A percentile compares a stretch with the other conserved stretches of the same genome.
phyloP scores from a whole-genome alignment of 345 rosid species.

The Corymbia maculata region DNA sequence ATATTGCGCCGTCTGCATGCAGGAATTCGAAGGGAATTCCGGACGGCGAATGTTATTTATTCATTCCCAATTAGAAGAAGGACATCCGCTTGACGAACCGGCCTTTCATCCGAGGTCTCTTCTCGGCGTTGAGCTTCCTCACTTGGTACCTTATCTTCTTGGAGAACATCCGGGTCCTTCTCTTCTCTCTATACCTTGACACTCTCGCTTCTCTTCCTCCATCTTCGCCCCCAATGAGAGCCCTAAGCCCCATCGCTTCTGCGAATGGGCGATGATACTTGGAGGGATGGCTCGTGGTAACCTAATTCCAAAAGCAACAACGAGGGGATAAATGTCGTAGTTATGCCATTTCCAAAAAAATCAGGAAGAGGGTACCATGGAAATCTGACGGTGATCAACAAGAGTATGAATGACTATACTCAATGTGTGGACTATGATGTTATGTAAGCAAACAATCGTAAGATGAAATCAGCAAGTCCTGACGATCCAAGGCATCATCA shows the following conservation, averaged over 20 bases:
- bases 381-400: background rate
- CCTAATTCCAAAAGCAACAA: background rate
- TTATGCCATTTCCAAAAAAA: background rate
- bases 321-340: background rate
- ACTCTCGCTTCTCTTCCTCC: constrained; percentile 83
- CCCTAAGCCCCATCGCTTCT: background rate
- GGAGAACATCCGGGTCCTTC: constrained; percentile 78
- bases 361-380: background rate
- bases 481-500: background rate
- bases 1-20: background rate
- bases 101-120: constrained; percentile 96
- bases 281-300: background rate
- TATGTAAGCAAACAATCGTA: background rate
- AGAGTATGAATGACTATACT: background rate
- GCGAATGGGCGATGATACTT: background rate
- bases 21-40: background rate
- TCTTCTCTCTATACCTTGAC: constrained; percentile 76
- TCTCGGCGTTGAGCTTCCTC: constrained; percentile 83
- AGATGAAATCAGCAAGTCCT: background rate
- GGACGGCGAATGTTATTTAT: background rate
- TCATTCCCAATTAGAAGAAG: background rate
- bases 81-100: constrained; percentile 74
- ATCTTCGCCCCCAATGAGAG: constrained; percentile 11
- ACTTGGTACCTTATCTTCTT: constrained; percentile 96
- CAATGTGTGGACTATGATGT: background rate